Base-by-base conservation (phyloP, 164 flowering plant genomes). In the Magnolia changhungtana region DNA sequence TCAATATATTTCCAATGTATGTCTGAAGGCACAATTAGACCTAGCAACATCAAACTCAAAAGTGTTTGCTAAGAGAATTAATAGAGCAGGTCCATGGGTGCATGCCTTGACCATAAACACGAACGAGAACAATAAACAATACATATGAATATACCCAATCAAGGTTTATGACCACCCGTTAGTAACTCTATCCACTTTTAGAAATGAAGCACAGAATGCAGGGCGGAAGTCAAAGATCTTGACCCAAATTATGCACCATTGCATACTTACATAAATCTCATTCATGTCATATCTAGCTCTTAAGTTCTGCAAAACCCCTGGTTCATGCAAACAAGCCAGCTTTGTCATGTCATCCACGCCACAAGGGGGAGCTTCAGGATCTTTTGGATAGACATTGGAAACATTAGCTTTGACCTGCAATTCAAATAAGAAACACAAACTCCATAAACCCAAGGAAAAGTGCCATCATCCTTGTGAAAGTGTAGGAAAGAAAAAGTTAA, bases 261-360 rank as follows among this genome's bases (percentile, higher is more conserved):
- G 27, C 10, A 67, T 27, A 67, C 99, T 92, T 74, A 94, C 98
- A 87, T 96, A 96, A 77, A 96, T 96, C 85, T 96, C 99, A 85
- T 96, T 92, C 71, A 93, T 88, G 76, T 93, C 98, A 82, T 91
- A 96, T 92, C 99, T 87, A 72, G 91, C 86, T 85, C 77, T 89
- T 76, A 96, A 77, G 75, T 96, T 96, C 58, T 93, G 88, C 50
- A 96, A 84, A 73, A 93, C 98, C 55, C 99, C 99, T 18, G 99
- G 99, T 81, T 96, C 99, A 81, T 96, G 99, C 83, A 96, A 88
- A 96, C n/a, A n/a, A 63, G 99, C 92, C 76, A 96, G 82, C 88
- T 96, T n/a, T 78, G 99, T 96, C 99, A 96, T 96, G 82, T 96
- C 98, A 83, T 96, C 99, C 77, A 96, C 98, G 59, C 98, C 99